phyloP scores from a whole-genome alignment of 2,329 filamentous ascomycete species.

The Neonectria hederae region DNA sequence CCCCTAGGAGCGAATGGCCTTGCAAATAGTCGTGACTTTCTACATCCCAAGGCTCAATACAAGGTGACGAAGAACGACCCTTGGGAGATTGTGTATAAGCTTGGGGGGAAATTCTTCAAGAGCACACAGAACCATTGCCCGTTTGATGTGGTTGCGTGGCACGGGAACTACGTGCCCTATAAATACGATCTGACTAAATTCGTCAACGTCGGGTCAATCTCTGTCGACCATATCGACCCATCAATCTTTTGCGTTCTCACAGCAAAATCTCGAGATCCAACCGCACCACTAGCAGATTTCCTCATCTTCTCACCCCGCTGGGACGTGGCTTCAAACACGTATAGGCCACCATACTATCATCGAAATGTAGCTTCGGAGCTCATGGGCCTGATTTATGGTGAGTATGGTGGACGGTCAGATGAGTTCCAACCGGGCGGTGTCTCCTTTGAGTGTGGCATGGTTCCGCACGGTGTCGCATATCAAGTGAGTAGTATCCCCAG shows the following conservation, averaged over 20 bases:
- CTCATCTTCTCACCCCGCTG: slow-evolving; percentile 74
- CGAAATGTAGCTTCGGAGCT: slow-evolving; percentile 67
- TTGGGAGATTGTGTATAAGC: slow-evolving; percentile 69
- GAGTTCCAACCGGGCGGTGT: slow-evolving; percentile 33
- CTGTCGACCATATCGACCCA: slow-evolving; percentile 70
- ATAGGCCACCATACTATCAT: slow-evolving; percentile 73
- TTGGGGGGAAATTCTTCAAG: slow-evolving; percentile 68
- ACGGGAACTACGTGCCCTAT: slow-evolving; percentile 72
- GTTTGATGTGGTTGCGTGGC: slow-evolving; percentile 78
- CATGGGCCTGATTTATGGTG: slow-evolving; percentile 60
- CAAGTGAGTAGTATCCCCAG: slow-evolving; percentile 7
- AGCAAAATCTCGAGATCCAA: slow-evolving; percentile 61
- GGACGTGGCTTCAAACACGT: slow-evolving; percentile 69
- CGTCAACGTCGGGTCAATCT: slow-evolving; percentile 59
- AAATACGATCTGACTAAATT: slow-evolving; percentile 67
- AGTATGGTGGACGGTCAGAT: slow-evolving; percentile 41
- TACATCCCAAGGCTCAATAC: slow-evolving; percentile 68
- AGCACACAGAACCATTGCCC: slow-evolving; percentile 71
- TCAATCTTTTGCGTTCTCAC: slow-evolving; percentile 73
- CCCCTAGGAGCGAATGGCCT: slow-evolving; percentile 73
- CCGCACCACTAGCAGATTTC: slow-evolving; percentile 69
- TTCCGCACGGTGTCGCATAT: slow-evolving; percentile 34
- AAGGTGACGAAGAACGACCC: slow-evolving; percentile 60
- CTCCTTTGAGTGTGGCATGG: slow-evolving; percentile 30
- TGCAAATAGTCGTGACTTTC: slow-evolving; percentile 73